phyloP scores from a whole-genome alignment of 192 early-diverging fungal species.

The Pecoramyces ruminantium region DNA sequence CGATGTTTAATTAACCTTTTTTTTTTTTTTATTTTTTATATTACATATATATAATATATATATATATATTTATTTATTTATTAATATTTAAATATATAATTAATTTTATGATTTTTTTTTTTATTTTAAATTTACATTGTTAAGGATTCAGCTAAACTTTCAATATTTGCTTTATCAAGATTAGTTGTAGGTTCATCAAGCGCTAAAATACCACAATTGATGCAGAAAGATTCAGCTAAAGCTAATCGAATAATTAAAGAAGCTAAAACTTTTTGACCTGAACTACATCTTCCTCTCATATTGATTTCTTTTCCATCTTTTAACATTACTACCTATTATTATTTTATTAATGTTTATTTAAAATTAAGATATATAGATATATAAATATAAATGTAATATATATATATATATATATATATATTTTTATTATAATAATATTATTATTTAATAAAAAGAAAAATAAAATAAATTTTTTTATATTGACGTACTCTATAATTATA shows the following conservation, averaged over 20 bases:
- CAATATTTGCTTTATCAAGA: constrained; percentile 74
- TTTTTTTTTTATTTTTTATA: too few relatives aligned
- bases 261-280: constrained; percentile 92
- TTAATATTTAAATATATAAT: too few relatives aligned
- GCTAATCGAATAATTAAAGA: constrained; percentile 91
- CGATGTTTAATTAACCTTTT: constrained; percentile 62
- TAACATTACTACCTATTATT: constrained; percentile 68
- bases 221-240: constrained; percentile 83
- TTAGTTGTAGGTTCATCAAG: constrained; percentile 98
- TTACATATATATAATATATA: too few relatives aligned
- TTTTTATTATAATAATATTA: too few relatives aligned
- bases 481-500: constrained; percentile 71
- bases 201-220: constrained; percentile 82
- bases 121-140: constrained; percentile 24
- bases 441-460: constrained; percentile 1
- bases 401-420: too few relatives aligned
- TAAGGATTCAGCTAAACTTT: constrained; percentile 65
- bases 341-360: not conserved
- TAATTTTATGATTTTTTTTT: too few relatives aligned
- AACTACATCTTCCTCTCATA: constrained; percentile 89
- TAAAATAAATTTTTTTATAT: not conserved
- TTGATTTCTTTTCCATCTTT: constrained; percentile 69
- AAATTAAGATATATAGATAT: too few relatives aligned
- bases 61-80: too few relatives aligned
- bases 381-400: too few relatives aligned